Percentiles rank a stretch among this genome's conserved stretches.
Evolutionary conservation across 2,329 filamentous ascomycete species (phyloP).

Genomic region (Monilinia fructigena): DNA sequence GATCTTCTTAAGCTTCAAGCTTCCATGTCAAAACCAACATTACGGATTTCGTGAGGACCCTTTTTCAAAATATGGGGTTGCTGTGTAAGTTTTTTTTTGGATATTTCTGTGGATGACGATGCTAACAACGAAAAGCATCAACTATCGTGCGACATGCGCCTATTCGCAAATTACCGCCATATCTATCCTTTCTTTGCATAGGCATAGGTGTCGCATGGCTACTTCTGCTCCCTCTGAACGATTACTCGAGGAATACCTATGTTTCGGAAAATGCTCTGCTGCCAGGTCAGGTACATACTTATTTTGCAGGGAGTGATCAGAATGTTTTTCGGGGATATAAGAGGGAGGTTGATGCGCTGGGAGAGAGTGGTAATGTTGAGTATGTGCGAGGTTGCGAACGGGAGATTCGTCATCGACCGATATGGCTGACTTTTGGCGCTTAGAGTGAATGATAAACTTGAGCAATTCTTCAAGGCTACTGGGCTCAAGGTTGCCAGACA

Average conservation of each 20-base stretch:
- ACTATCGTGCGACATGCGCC: conserved; percentile 76
- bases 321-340: conserved; percentile 89
- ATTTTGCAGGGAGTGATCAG: conserved; percentile 95
- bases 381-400: conserved; percentile 39
- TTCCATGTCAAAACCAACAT: conserved; percentile 8
- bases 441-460: conserved; percentile 68
- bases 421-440: conserved; percentile 23
- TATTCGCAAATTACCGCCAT: conserved; percentile 79
- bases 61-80: conserved; percentile 30
- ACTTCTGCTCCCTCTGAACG: conserved; percentile 80
- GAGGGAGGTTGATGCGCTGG: conserved; percentile 71
- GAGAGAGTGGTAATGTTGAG: conserved; percentile 53
- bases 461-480: conserved; percentile 70
- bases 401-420: conserved; percentile 40
- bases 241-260: conserved; percentile 90
- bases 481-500: conserved; percentile 88
- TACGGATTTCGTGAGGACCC: conserved; percentile 1
- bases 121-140: conserved; percentile 44
- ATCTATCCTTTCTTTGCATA: conserved; percentile 82
- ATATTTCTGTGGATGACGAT: not conserved
- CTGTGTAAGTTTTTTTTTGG: conserved; percentile 29
- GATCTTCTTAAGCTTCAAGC: conserved; percentile 9
- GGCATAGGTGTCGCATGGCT: conserved; percentile 86
- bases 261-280: conserved; percentile 96
- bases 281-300: conserved; percentile 95